These are phyloP conservation scores for Citrus reticulata DNA, from an alignment of 345 rosid species.

Conservation along the genomic window DNA sequence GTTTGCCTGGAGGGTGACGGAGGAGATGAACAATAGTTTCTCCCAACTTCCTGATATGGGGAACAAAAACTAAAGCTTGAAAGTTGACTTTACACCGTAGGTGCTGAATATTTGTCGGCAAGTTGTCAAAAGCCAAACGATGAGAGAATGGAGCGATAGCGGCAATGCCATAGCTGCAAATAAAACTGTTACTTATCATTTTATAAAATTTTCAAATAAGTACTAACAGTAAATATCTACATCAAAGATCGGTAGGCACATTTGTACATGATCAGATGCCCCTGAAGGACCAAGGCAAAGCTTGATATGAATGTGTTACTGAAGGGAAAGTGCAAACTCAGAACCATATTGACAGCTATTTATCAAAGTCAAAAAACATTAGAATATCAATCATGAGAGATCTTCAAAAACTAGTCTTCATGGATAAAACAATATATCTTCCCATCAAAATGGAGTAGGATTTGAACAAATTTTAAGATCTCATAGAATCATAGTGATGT, in stretches of 20 bases:
- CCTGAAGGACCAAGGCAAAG: not conserved
- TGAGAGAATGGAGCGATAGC: constrained; percentile 98
- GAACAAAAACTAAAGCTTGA: constrained; percentile 70
- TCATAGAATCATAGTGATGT: not conserved
- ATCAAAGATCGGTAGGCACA: not conserved
- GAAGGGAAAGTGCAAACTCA: not conserved
- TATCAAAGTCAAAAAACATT: not conserved
- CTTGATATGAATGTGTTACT: not conserved
- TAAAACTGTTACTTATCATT: not conserved
- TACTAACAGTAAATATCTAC: not conserved
- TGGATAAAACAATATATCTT: not conserved
- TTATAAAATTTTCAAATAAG: not conserved
- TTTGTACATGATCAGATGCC: not conserved
- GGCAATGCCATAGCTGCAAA: constrained; percentile 77
- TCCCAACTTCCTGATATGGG: constrained; percentile 54
- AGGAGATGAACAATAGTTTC: constrained; percentile 66
- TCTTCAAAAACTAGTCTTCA: not conserved
- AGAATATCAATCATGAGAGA: not conserved
- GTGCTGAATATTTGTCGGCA: constrained; percentile 67
- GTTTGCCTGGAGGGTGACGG: constrained; percentile 37
- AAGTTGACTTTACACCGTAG: constrained; percentile 96
- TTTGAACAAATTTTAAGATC: not conserved
- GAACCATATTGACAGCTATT: not conserved
- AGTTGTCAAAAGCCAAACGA: constrained; percentile 77
- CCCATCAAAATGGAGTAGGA: not conserved